A percentile compares a stretch with the other conserved stretches of the same genome.
Evolutionary conservation across 163 green algal species (phyloP).

Genomic region (Scenedesmus sp.): DNA sequence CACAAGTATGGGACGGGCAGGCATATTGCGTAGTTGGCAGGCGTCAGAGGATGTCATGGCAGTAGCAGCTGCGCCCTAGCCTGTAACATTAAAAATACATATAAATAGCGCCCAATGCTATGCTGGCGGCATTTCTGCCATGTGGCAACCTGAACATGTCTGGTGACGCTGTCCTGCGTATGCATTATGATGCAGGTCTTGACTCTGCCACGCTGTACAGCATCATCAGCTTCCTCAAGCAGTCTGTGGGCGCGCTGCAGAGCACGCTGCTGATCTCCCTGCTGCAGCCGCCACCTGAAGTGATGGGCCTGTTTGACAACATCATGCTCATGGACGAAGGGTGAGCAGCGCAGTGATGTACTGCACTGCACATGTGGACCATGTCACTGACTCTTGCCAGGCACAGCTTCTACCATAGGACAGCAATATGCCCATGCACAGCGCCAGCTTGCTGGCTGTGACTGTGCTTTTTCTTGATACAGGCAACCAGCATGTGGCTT

Average conservation of each 20-base stretch:
- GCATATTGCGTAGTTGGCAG: no score
- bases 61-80: neutral
- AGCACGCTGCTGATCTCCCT: slow-evolving; percentile 71
- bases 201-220: slow-evolving; percentile 20
- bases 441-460: no score
- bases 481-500: no score
- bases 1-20: no score
- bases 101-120: neutral
- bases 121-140: neutral
- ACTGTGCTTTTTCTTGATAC: no score
- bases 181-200: neutral
- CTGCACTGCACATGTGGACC: no score
- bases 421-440: no score
- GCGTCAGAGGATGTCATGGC: no score
- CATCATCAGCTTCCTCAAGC: slow-evolving; percentile 35
- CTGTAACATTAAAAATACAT: neutral
- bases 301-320: slow-evolving; percentile 80
- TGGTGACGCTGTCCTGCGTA: neutral
- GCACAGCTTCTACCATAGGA: no score
- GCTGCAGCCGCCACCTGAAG: slow-evolving; percentile 83
- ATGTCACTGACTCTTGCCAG: no score
- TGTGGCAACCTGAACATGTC: neutral
- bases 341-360: neutral
- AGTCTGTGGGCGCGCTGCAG: neutral
- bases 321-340: slow-evolving; percentile 80